A percentile compares a stretch with the other conserved stretches of the same genome.
phyloP scores from a whole-genome alignment of 352 stramenopile genomes.

The Nothophytophthora sp. region DNA sequence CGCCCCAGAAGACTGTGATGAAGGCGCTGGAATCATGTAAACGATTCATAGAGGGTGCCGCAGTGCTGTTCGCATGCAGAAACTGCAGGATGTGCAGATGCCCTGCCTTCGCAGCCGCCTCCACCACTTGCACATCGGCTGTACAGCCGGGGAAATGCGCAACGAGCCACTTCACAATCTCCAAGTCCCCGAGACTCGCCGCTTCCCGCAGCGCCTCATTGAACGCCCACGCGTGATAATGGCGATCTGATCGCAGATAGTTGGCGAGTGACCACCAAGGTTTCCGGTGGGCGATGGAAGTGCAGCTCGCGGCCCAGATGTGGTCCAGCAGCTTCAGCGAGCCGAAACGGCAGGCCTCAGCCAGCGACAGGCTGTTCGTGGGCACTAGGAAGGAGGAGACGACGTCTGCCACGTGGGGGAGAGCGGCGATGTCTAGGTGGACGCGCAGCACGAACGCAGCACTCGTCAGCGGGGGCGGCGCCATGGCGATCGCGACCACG shows the following conservation, averaged over 20 bases:
- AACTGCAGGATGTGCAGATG: too few relatives aligned
- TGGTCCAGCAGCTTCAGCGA: conserved; percentile 1
- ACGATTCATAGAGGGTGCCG: too few relatives aligned
- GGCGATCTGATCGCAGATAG: background rate
- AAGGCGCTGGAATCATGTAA: too few relatives aligned
- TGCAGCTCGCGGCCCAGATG: conserved; percentile 4
- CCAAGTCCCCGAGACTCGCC: background rate
- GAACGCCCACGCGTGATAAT: conserved; percentile 8
- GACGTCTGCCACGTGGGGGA: too few relatives aligned
- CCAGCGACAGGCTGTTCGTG: background rate
- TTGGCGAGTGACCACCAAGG: background rate
- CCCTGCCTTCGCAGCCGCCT: too few relatives aligned
- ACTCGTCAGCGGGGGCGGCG: conserved; percentile 10
- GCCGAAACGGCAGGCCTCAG: background rate
- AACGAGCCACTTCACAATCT: conserved; percentile 5
- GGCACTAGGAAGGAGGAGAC: background rate
- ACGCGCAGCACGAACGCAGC: conserved; percentile 7
- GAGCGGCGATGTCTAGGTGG: too few relatives aligned
- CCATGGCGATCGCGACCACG: too few relatives aligned
- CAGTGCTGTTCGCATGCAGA: too few relatives aligned
- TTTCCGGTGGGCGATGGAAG: background rate
- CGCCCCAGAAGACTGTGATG: too few relatives aligned
- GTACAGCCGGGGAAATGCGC: background rate
- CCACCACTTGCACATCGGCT: too few relatives aligned
- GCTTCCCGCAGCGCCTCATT: background rate